A percentile compares a stretch with the other conserved stretches of the same genome.
These are phyloP conservation scores for Leccinellum rugosiceps DNA, from an alignment of 768 basidiomycete species.

Conservation along the genomic window DNA sequence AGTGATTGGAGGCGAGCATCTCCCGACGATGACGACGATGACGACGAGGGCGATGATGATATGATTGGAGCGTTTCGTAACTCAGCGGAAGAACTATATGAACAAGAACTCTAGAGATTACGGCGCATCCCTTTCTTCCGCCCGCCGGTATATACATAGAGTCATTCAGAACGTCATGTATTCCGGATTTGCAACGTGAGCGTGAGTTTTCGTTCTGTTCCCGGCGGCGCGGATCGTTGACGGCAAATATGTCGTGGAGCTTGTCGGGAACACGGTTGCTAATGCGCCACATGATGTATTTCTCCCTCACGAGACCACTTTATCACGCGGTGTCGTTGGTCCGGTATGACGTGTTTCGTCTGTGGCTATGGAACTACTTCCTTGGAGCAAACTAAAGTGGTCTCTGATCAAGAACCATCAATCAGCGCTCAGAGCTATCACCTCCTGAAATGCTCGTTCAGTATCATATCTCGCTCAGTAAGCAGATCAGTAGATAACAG, in stretches of 20 bases:
- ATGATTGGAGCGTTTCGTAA: slow-evolving; percentile 15
- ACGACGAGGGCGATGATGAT: not conserved
- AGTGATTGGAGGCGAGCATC: slow-evolving; percentile 49
- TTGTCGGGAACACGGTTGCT: not conserved
- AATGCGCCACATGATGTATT: not conserved
- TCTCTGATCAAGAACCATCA: not conserved
- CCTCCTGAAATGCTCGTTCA: not conserved
- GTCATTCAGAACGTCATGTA: slow-evolving; percentile 1
- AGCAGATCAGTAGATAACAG: slow-evolving; percentile 13
- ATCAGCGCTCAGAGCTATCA: not conserved
- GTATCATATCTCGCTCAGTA: slow-evolving; percentile 6
- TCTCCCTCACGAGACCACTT: not conserved
- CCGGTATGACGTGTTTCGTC: slow-evolving; percentile 5
- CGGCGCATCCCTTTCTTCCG: not conserved
- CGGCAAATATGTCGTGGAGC: not conserved
- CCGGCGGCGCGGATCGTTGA: not conserved
- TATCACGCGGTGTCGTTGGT: slow-evolving; percentile 27
- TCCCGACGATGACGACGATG: slow-evolving; percentile 29
- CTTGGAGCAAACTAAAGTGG: not conserved
- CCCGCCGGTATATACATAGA: not conserved
- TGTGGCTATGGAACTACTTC: not conserved
- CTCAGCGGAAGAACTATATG: slow-evolving; percentile 25
- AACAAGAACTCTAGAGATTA: slow-evolving; percentile 27
- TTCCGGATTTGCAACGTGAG: not conserved
- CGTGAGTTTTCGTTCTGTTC: slow-evolving; percentile 3